Percentiles rank a stretch among this genome's conserved stretches.
These are phyloP conservation scores for Aspergillus oerlinghausenensis DNA, from an alignment of 2,329 filamentous ascomycete species.

Conservation along the genomic window DNA sequence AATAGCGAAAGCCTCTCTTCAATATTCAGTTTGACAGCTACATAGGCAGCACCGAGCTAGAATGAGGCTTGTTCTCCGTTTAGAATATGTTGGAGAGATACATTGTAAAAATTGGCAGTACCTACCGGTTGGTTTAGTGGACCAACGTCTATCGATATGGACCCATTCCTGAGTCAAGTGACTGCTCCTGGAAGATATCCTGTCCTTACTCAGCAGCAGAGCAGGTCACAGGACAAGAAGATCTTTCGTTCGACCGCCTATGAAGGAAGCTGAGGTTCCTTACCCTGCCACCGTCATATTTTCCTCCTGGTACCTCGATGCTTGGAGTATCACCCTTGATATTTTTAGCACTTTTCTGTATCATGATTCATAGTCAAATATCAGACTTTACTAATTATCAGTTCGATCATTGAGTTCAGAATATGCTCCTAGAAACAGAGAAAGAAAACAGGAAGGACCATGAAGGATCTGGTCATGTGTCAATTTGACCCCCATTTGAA, in stretches of 20 bases:
- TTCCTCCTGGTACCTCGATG: conserved; percentile 1
- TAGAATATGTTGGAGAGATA: background rate
- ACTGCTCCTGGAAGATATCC: conserved; percentile 1
- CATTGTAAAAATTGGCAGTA: conserved; percentile 14
- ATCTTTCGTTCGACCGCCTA: conserved; percentile 13
- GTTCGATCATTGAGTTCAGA: background rate
- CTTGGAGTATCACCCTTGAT: conserved; percentile 2
- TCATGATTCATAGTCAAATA: background rate
- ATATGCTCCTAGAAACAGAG: background rate
- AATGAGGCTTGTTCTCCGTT: conserved; percentile 6
- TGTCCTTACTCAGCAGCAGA: conserved; percentile 17
- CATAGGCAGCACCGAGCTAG: background rate
- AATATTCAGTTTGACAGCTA: background rate
- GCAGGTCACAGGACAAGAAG: conserved; percentile 22
- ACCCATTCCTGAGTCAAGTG: conserved; percentile 20
- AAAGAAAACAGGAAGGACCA: background rate
- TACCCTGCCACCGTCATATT: conserved; percentile 9
- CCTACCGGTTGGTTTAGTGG: background rate
- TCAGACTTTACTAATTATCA: background rate
- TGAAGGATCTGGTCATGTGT: background rate
- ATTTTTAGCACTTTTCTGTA: conserved; percentile 8
- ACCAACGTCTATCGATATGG: conserved; percentile 14
- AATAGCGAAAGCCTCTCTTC: background rate
- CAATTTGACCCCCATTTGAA: conserved; percentile 4
- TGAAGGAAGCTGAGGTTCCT: background rate